A percentile compares a stretch with the other conserved stretches of the same genome.
phyloP scores from a whole-genome alignment of 2,329 filamentous ascomycete genomes.

The Pyrenochaeta sp. region DNA sequence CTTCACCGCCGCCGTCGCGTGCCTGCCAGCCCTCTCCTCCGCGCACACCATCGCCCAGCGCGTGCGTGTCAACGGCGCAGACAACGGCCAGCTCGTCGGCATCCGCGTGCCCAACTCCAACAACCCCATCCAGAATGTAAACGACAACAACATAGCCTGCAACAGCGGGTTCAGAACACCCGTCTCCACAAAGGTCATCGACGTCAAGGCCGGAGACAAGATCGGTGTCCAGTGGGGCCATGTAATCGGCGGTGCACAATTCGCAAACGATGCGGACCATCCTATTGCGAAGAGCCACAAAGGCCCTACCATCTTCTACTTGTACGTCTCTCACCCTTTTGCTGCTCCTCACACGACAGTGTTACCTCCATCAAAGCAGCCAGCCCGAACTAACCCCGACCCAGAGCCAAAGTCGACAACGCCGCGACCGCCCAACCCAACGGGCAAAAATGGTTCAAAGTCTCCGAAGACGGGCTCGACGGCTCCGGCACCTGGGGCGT shows the following conservation, averaged over 20 bases:
- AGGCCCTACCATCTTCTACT: constrained; percentile 51
- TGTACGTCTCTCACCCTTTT: constrained; percentile 30
- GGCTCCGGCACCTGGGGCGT: constrained; percentile 56
- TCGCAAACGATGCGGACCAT: constrained; percentile 54
- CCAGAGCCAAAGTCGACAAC: constrained; percentile 50
- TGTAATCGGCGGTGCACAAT: constrained; percentile 62
- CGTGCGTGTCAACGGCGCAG: constrained; percentile 49
- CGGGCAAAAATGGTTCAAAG: constrained; percentile 54
- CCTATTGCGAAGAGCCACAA: constrained; percentile 60
- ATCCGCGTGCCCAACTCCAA: constrained; percentile 60
- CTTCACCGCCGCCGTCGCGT: constrained; percentile 28
- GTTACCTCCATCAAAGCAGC: too few species aligned
- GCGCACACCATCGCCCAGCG: constrained; percentile 57
- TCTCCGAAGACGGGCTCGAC: constrained; percentile 51
- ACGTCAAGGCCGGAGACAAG: constrained; percentile 60
- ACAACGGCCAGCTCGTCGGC: constrained; percentile 59
- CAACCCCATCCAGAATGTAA: constrained; percentile 60
- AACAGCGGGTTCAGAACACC: constrained; percentile 51
- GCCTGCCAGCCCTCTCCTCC: constrained; percentile 42
- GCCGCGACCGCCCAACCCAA: constrained; percentile 47
- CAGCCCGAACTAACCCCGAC: constrained; percentile 9
- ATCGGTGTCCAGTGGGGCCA: constrained; percentile 63
- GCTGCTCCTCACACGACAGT: too few species aligned
- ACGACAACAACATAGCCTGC: constrained; percentile 57
- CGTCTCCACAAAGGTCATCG: constrained; percentile 53